Conservation (phyloP, 768 basidiomycete genomes). For the Mrakia gelida region DNA sequence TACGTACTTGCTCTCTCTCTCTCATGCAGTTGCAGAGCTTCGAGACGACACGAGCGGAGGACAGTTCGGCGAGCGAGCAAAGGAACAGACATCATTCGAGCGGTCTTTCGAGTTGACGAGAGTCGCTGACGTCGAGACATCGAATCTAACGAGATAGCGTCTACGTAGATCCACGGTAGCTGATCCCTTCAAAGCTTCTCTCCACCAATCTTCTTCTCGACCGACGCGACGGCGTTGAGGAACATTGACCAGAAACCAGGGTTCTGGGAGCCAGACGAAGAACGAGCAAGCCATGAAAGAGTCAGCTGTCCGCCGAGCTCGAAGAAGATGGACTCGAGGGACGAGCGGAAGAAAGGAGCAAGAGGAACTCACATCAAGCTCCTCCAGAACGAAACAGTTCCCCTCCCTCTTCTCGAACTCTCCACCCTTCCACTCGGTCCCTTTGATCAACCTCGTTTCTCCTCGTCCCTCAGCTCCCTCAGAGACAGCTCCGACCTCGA, state of each 20-base stretch:
- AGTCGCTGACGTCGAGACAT: neutral
- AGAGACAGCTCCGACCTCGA: conserved; percentile 11
- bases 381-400: conserved; percentile 26
- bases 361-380: conserved; percentile 18
- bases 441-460: conserved; percentile 21
- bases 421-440: conserved; percentile 11
- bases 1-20: neutral
- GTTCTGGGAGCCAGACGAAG: conserved; percentile 4
- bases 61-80: too few species aligned
- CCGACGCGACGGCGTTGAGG: conserved; percentile 20
- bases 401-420: conserved; percentile 14
- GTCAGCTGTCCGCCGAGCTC: neutral
- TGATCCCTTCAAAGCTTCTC: neutral
- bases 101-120: too few species aligned
- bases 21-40: neutral
- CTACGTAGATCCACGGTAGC: neutral
- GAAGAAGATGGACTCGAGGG: neutral
- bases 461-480: conserved; percentile 16
- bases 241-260: conserved; percentile 24
- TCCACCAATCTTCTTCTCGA: conserved; percentile 24
- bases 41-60: neutral
- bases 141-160: neutral
- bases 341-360: neutral
- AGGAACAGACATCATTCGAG: too few species aligned
- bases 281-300: too few species aligned